A percentile compares a stretch with the other conserved stretches of the same genome.
These are phyloP conservation scores for Collybia sp. DNA, from an alignment of 768 basidiomycete genomes.

Conservation along the genomic window DNA sequence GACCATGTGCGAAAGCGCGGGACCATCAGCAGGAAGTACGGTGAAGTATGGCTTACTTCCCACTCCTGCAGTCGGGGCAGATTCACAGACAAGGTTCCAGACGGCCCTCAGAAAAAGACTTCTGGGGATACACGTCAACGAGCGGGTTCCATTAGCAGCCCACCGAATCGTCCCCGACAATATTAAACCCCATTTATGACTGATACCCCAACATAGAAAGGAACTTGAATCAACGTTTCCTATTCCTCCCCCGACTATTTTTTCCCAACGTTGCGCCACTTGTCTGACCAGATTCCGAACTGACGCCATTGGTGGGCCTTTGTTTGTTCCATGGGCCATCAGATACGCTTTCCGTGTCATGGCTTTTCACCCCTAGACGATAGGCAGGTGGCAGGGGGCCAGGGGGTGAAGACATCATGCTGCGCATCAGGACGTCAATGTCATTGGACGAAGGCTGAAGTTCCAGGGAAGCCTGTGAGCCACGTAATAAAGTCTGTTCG, in stretches of 20 bases:
- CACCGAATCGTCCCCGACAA: too few relatives aligned
- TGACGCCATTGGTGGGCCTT: constrained; percentile 15
- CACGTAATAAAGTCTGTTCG: constrained; percentile 40
- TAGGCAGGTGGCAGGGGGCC: constrained; percentile 3
- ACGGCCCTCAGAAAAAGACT: too few relatives aligned
- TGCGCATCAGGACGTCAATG: constrained; percentile 45
- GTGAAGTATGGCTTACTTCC: too few relatives aligned
- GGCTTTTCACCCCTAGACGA: constrained; percentile 7
- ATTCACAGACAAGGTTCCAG: too few relatives aligned
- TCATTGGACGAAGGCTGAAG: constrained; percentile 38
- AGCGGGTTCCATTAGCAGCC: too few relatives aligned
- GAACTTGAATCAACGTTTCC: not conserved
- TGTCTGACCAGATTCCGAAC: constrained; percentile 4
- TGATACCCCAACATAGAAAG: too few relatives aligned
- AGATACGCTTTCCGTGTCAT: constrained; percentile 12
- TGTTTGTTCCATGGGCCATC: constrained; percentile 30
- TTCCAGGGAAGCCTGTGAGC: constrained; percentile 40
- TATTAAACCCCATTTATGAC: too few relatives aligned
- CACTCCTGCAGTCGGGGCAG: too few relatives aligned
- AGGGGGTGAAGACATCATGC: constrained; percentile 37
- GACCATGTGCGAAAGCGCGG: too few relatives aligned
- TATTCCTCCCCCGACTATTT: not conserved
- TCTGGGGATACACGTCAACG: too few relatives aligned
- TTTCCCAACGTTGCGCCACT: constrained; percentile 8
- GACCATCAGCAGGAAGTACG: too few relatives aligned